Conservation (phyloP, 2,329 filamentous ascomycete genomes). For the Cladophialophora exuberans region DNA sequence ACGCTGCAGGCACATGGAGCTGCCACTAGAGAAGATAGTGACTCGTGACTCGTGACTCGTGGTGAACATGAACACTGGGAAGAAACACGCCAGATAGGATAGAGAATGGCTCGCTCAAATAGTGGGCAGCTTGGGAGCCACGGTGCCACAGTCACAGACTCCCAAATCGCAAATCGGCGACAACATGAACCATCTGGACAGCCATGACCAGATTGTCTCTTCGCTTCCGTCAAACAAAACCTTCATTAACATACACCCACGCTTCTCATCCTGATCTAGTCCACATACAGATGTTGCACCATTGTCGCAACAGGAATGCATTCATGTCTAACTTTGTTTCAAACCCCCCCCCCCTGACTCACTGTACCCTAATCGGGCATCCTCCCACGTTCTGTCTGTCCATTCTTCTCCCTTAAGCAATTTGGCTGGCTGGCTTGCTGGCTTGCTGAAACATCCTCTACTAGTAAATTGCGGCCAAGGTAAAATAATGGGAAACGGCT, state of each 20-base stretch:
- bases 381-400: background rate
- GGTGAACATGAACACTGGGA: background rate
- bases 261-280: background rate
- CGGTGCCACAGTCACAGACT: background rate
- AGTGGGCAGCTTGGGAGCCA: background rate
- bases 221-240: background rate
- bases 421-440: no score
- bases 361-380: background rate
- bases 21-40: background rate
- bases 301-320: slow-evolving; percentile 1
- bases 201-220: no score
- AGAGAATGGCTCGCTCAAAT: background rate
- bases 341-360: background rate
- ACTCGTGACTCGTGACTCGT: background rate
- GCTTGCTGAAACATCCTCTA: no score
- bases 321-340: background rate
- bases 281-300: background rate
- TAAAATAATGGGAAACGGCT: no score
- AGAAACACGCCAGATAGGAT: background rate
- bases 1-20: background rate
- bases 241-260: background rate
- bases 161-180: background rate
- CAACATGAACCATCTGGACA: no score
- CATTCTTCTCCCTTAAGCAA: background rate
- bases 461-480: no score